Percentiles rank a stretch among this genome's conserved stretches.
Evolutionary conservation across 257 asterid species (phyloP).

Genomic region (Avicennia marina): DNA sequence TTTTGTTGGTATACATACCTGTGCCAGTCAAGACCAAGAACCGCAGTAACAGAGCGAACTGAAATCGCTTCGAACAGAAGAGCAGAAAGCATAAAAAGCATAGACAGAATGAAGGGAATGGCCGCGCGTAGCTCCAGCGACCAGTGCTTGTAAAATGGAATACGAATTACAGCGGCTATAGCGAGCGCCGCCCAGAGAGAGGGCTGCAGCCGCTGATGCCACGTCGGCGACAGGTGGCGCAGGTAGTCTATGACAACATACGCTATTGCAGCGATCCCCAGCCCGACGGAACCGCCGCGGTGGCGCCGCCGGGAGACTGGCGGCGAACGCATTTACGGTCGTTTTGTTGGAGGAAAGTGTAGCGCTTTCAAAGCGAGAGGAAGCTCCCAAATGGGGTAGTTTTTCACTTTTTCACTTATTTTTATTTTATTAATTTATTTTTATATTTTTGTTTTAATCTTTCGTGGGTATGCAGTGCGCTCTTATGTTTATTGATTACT

Average conservation of each 20-base stretch:
- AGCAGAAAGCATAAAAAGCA: conserved; percentile 74
- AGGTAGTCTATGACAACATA: conserved; percentile 78
- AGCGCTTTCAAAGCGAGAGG: too few species aligned
- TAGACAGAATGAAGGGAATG: conserved; percentile 66
- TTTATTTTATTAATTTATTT: too few species aligned
- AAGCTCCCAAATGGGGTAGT: too few species aligned
- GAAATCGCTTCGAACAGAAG: conserved; percentile 75
- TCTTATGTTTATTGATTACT: too few species aligned
- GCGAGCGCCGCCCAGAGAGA: conserved; percentile 66
- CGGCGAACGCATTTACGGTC: conserved; percentile 9
- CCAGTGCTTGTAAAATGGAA: conserved; percentile 81
- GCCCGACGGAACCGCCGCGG: conserved; percentile 44
- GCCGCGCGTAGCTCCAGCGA: conserved; percentile 79
- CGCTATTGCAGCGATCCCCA: conserved; percentile 78
- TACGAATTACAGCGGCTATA: conserved; percentile 62
- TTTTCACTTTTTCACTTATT: too few species aligned
- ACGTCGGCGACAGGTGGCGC: conserved; percentile 78
- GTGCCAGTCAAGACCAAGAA: conserved; percentile 95
- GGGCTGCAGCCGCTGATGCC: conserved; percentile 91
- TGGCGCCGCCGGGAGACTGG: conserved; percentile 26
- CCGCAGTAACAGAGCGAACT: conserved; percentile 96
- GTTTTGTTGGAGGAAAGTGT: too few species aligned
- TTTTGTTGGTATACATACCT: conserved; percentile 37
- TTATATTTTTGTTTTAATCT: too few species aligned
- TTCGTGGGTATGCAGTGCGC: too few species aligned